phyloP scores from a whole-genome alignment of 2,329 filamentous ascomycete species.

The Diaporthe caulivora region DNA sequence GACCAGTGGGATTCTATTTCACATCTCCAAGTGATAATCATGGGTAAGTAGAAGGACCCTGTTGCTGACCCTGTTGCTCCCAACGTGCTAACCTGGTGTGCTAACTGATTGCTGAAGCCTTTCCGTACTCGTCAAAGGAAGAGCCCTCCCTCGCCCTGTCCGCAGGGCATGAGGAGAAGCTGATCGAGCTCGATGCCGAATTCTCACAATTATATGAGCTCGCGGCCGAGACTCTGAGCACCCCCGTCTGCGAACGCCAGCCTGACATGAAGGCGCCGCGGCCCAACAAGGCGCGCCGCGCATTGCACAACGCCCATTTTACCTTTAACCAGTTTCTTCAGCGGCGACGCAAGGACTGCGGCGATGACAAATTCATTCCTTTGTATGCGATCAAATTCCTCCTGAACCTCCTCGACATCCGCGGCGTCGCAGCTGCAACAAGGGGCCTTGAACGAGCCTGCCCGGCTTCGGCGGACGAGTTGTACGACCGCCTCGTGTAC shows the following conservation, averaged over 20 bases:
- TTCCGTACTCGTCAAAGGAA: neutral
- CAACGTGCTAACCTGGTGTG: neutral
- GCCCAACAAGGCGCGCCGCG: slow-evolving; percentile 10
- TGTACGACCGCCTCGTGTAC: slow-evolving; percentile 2
- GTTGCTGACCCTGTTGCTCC: too few species aligned
- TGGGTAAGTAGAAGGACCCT: slow-evolving; percentile 17
- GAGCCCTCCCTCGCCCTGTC: neutral
- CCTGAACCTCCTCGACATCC: neutral
- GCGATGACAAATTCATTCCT: neutral
- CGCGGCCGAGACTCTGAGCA: neutral
- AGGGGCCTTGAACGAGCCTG: neutral
- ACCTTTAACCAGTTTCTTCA: neutral
- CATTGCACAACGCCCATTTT: slow-evolving; percentile 2
- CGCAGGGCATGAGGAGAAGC: neutral
- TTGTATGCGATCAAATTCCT: neutral
- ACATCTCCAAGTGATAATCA: neutral
- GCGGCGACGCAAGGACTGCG: neutral
- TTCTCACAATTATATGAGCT: neutral
- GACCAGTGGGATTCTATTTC: neutral
- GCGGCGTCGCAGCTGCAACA: neutral
- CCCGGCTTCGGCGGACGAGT: neutral
- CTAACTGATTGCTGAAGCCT: neutral
- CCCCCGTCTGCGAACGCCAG: neutral
- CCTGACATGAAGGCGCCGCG: neutral
- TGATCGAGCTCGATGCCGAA: neutral